phyloP scores from a whole-genome alignment of 768 basidiomycete species.

The Serendipita sp. region DNA sequence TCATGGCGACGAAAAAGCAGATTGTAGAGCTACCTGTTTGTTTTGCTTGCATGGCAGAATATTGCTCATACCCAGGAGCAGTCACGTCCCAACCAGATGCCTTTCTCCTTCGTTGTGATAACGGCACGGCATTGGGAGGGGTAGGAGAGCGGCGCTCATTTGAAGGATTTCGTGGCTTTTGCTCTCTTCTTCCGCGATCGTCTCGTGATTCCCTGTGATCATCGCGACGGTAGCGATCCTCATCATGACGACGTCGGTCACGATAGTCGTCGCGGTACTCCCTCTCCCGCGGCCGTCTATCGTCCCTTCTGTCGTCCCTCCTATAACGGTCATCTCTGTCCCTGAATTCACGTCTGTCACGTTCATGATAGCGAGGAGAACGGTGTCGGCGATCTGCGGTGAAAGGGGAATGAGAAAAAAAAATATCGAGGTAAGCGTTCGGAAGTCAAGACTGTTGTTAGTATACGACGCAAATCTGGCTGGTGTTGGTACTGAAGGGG shows the following conservation, averaged over 20 bases:
- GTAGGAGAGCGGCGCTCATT: slow-evolving; percentile 80
- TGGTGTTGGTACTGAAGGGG: neutral
- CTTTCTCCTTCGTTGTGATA: slow-evolving; percentile 76
- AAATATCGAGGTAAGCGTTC: slow-evolving; percentile 1
- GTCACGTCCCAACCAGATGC: slow-evolving; percentile 95
- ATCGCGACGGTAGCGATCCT: slow-evolving; percentile 27
- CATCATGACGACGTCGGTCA: slow-evolving; percentile 21
- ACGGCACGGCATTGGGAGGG: slow-evolving; percentile 63
- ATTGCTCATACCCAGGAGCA: slow-evolving; percentile 88
- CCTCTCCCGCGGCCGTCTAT: slow-evolving; percentile 13
- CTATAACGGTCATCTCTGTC: slow-evolving; percentile 28
- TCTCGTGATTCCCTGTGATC: neutral
- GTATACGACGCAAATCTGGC: neutral
- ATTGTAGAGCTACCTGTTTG: slow-evolving; percentile 56
- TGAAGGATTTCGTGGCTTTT: slow-evolving; percentile 35
- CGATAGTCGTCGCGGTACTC: slow-evolving; percentile 18
- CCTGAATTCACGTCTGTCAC: slow-evolving; percentile 12
- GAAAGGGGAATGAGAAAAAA: neutral
- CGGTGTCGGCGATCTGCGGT: slow-evolving; percentile 23
- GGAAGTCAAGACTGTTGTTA: neutral
- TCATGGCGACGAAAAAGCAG: slow-evolving; percentile 7
- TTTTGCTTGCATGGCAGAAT: slow-evolving; percentile 94
- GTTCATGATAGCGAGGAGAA: slow-evolving; percentile 21
- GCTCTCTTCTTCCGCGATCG: slow-evolving; percentile 23
- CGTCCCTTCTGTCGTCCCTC: slow-evolving; percentile 35